Base-by-base conservation (phyloP, 75 land plant genomes). In the Pinus albicaulis region DNA sequence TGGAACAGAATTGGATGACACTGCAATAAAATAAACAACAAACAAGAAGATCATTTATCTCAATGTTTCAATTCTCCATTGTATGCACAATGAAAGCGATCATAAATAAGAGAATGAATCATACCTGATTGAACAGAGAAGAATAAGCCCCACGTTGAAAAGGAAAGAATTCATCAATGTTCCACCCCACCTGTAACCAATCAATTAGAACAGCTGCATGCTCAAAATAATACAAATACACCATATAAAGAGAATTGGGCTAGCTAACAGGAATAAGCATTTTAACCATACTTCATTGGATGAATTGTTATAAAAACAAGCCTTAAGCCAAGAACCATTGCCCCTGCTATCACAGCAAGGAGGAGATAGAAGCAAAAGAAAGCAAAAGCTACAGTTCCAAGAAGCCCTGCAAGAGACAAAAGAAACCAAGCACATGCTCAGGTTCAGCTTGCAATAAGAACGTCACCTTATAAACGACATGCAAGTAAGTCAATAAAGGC, bases 161-260 rank as follows among this genome's bases (percentile, higher is more conserved):
- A 97, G 88, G 78, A 97, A 97, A 3, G 99, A 95, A 76, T 94
- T 97, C 99, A 97, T 97, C 31, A 97, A 84, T 26, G 99, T 97
- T 62, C 86, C 99, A 44, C 92, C 93, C 97, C 96, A 97, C 87
- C 99, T 97, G 83, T 36, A 64, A 83, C 36, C 48, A 87, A 71
- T 38, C 24, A n/a, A 24, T 19, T 48, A 36, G 23, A 75, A 57
- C 64, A 19, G 28, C 44, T 56, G 57, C 74, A 26, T 44, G 57
- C 2, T 23, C 19, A 65, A 66, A 76, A 76, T 17, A 28, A 17
- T 25, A 56, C 74, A 36, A 55, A 64, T 64, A 68, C 41, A 23
- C 41, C 24, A 36, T 22, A 71, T 31, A 15, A 11, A 75, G 52
- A 34, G 55, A 77, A 73, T 22, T 38, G 11, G 22, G 22, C 25